Percentiles rank a stretch among this genome's conserved stretches.
phyloP scores from a whole-genome alignment of 2,329 filamentous ascomycete genomes.

The Fusarium xylarioides region DNA sequence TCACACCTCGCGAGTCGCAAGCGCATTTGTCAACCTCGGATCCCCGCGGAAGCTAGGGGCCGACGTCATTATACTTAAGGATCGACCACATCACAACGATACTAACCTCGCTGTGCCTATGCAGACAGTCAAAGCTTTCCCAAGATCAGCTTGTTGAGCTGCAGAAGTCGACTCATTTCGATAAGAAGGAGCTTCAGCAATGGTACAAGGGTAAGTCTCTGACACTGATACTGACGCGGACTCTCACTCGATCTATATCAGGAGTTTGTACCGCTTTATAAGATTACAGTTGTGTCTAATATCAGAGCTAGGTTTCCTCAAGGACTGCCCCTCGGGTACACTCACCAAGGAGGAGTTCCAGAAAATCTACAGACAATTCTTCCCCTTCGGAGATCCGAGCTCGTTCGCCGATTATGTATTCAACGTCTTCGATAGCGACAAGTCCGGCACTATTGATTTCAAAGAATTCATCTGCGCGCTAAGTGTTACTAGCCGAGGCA shows the following conservation, averaged over 20 bases:
- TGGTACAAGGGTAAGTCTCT: constrained; percentile 92
- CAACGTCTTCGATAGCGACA: constrained; percentile 98
- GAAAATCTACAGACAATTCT: constrained; percentile 99
- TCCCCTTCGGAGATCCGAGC: constrained; percentile 96
- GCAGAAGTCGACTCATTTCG: constrained; percentile 96
- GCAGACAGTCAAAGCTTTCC: constrained; percentile 96
- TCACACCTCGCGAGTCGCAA: constrained; percentile 19
- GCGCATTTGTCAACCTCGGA: constrained; percentile 35
- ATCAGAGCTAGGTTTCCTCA: constrained; percentile 79
- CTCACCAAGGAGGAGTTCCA: constrained; percentile 99
- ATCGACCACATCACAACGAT: constrained; percentile 7
- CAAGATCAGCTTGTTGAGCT: constrained; percentile 95
- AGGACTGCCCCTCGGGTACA: constrained; percentile 96
- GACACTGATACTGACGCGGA: not conserved
- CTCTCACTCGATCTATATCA: not conserved
- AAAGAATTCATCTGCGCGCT: constrained; percentile 99
- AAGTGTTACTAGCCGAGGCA: constrained; percentile 94
- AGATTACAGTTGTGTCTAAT: constrained; percentile 24
- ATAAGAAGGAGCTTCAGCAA: constrained; percentile 99
- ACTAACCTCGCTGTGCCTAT: constrained; percentile 33
- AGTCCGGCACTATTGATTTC: constrained; percentile 97
- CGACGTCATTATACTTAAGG: constrained; percentile 40
- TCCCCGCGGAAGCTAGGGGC: constrained; percentile 29
- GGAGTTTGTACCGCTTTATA: not conserved
- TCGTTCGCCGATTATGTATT: constrained; percentile 99